Evolutionary conservation across 331 rosid species (phyloP).

Genomic region (Telfairia occidentalis): DNA sequence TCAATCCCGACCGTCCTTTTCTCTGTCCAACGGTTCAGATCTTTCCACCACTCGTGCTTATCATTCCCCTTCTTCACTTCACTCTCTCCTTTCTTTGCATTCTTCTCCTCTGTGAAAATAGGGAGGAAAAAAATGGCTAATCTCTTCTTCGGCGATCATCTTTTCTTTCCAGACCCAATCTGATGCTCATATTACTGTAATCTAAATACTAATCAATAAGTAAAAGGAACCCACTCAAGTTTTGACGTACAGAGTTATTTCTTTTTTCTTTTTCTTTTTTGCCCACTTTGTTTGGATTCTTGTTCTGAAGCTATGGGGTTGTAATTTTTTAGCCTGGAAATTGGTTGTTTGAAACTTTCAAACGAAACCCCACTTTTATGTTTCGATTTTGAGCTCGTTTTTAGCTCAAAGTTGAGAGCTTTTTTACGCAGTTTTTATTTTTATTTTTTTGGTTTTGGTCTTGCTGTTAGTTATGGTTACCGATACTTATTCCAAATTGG

Average conservation of each 20-base stretch:
- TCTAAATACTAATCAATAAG: conserved; percentile 15
- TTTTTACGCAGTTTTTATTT: conserved; percentile 14
- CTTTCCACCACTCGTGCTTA: conserved; percentile 36
- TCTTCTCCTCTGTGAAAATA: conserved; percentile 15
- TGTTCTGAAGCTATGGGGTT: conserved; percentile 11
- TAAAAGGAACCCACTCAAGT: background rate
- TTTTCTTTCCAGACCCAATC: conserved; percentile 13
- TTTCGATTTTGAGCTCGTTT: conserved; percentile 21
- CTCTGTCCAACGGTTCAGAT: conserved; percentile 30
- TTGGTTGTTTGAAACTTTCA: background rate
- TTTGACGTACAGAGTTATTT: background rate
- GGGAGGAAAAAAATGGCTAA: conserved; percentile 30
- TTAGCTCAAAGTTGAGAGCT: conserved; percentile 27
- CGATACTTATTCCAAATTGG: conserved; percentile 53
- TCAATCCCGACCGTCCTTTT: conserved; percentile 29
- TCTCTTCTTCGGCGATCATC: conserved; percentile 26
- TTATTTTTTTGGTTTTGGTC: background rate
- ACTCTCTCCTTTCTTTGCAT: conserved; percentile 15
- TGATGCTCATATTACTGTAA: conserved; percentile 22
- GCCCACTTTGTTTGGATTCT: background rate
- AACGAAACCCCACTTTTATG: conserved; percentile 14
- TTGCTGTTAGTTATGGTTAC: conserved; percentile 35
- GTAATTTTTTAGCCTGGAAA: conserved; percentile 6
- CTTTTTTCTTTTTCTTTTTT: background rate
- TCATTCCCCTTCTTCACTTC: conserved; percentile 37